Conservation (phyloP, 495 filamentous ascomycete species). For the Margaritispora aquatica region DNA sequence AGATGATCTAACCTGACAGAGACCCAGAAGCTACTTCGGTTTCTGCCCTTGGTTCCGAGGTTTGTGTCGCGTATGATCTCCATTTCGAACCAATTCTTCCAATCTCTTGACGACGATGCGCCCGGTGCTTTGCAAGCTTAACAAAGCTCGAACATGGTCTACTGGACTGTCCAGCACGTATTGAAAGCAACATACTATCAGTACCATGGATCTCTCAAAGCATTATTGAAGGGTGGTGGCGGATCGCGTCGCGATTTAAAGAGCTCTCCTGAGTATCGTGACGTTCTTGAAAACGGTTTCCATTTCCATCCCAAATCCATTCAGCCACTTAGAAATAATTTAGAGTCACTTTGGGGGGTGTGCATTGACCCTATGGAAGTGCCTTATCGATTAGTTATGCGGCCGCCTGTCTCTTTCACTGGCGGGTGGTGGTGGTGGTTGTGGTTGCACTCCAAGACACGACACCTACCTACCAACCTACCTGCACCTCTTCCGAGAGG, state of each 20-base stretch:
- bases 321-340: background rate
- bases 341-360: background rate
- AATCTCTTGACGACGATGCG: slow-evolving; percentile 17
- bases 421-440: too few relatives aligned
- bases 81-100: slow-evolving; percentile 9
- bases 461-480: too few relatives aligned
- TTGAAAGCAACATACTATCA: slow-evolving; percentile 23
- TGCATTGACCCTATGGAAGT: background rate
- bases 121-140: slow-evolving; percentile 20
- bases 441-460: too few relatives aligned
- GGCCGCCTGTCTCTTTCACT: background rate
- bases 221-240: slow-evolving; percentile 7
- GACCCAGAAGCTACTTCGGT: background rate
- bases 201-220: slow-evolving; percentile 5
- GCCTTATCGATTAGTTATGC: background rate
- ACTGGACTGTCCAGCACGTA: slow-evolving; percentile 21
- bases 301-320: background rate
- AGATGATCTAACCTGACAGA: slow-evolving; percentile 28
- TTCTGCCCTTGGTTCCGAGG: background rate
- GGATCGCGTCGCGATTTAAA: background rate
- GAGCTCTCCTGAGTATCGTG: slow-evolving; percentile 1
- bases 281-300: background rate
- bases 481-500: too few relatives aligned
- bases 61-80: slow-evolving; percentile 19
- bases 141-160: slow-evolving; percentile 21